Evolutionary conservation across 2,329 filamentous ascomycete species (phyloP).

Genomic region (Ambrosiella xylebori): DNA sequence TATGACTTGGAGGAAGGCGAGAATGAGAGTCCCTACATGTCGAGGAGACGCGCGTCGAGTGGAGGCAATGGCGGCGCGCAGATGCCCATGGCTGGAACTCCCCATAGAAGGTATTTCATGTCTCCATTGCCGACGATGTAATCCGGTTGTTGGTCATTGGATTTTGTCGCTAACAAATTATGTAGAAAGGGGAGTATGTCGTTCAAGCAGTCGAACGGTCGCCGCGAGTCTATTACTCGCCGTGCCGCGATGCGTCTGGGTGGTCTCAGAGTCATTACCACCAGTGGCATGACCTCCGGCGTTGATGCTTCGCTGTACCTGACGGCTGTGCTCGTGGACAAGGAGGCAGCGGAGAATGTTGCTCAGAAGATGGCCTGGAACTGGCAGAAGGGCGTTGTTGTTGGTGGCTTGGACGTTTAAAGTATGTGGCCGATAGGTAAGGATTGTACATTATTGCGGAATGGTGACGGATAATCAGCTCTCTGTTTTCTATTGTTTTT

Average conservation of each 20-base stretch:
- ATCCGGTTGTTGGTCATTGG: too few relatives aligned
- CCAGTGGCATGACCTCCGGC: constrained; percentile 61
- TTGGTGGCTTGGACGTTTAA: constrained; percentile 72
- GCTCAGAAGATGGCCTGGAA: constrained; percentile 61
- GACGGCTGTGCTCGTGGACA: constrained; percentile 64
- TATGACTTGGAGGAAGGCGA: constrained; percentile 61
- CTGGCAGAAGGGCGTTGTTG: constrained; percentile 73
- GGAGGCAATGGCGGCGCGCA: too few relatives aligned
- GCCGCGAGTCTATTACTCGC: constrained; percentile 65
- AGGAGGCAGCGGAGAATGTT: constrained; percentile 59
- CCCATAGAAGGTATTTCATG: too few relatives aligned
- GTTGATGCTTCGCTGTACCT: constrained; percentile 74
- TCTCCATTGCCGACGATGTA: too few relatives aligned
- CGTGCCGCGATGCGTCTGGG: constrained; percentile 59
- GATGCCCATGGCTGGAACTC: constrained; percentile 29
- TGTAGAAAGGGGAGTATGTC: constrained; percentile 68
- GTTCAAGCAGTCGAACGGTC: constrained; percentile 54
- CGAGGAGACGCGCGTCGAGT: too few relatives aligned
- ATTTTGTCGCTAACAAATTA: constrained; percentile 4
- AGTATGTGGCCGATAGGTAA: too few relatives aligned
- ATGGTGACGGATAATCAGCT: too few relatives aligned
- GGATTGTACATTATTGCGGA: too few relatives aligned
- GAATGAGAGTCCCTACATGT: constrained; percentile 67
- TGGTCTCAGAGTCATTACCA: constrained; percentile 58
- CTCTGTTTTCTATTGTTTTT: too few relatives aligned